Base-by-base conservation (phyloP, 345 rosid species). In the Salix brachista region DNA sequence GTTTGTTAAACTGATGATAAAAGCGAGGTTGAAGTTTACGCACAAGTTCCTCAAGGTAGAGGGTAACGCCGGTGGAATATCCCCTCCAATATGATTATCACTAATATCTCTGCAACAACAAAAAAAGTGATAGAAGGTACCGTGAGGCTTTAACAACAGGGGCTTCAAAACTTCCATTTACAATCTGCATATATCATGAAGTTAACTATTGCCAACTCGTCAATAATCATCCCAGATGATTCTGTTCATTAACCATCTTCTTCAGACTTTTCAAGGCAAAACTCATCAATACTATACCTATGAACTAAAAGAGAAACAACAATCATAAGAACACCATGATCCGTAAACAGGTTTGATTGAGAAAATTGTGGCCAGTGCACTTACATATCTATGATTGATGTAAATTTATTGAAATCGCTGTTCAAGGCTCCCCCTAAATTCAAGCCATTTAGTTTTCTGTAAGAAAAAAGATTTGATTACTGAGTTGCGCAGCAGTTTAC, bases 41-140 rank as follows among this genome's bases (percentile, higher is more conserved):
- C 78, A 96, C 99, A 96, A 70, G 81, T 84, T 89, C 56, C 82
- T 80, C 81, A 96, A 76, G 61, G 96, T 87, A 65, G 71, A 80
- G 11, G 99, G 99, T 83, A 93, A 81, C 80, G 76, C 84, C 65
- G 83, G 84, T 6, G 98, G 99, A 77, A 96, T 84, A 65, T 79
- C 87, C 83, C 99, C 99, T 69, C 91, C 89, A 23, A 96, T 91
- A 74, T 84, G 92, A 82, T 96, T 96, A 86, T 87, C 80, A 83
- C 97, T 91, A 64, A 96, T 80, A 88, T 92, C 98, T 82, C 99
- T 96, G 94, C 75, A 76, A 79, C 80, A 34, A 34, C 4, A 65
- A 21, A 81, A 56, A 58, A 80, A 61, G 76, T 72, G 28, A 71
- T 41, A 73, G 28, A 69, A 78, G 41, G 67, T 37, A 48, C 21